A percentile compares a stretch with the other conserved stretches of the same genome.
Evolutionary conservation across 139 green algal genomes (phyloP).

Genomic region (Medakamo hakoo): DNA sequence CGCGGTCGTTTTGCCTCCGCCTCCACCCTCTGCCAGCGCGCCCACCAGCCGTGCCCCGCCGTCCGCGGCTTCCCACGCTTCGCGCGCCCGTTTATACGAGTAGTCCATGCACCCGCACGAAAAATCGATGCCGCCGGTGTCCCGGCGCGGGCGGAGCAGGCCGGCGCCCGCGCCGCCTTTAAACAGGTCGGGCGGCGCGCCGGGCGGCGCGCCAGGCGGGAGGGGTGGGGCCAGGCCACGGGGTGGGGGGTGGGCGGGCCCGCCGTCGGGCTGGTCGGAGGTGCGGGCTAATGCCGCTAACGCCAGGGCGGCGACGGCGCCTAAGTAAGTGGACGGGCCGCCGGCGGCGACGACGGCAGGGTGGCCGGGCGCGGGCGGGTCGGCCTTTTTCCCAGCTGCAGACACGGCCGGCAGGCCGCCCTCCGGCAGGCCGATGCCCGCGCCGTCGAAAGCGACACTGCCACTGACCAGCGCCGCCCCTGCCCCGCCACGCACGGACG

Average conservation of each 20-base stretch:
- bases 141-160: neutral
- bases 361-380: too few species aligned
- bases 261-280: neutral
- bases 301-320: too few species aligned
- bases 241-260: too few species aligned
- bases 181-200: neutral
- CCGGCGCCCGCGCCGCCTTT: neutral
- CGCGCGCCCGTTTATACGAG: constrained; percentile 48
- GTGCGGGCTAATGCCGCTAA: neutral
- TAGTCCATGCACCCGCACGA: constrained; percentile 69
- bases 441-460: too few species aligned
- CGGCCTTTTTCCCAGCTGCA: too few species aligned
- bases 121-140: neutral
- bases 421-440: too few species aligned
- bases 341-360: too few species aligned
- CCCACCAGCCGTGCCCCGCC: constrained; percentile 64
- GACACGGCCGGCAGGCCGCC: too few species aligned
- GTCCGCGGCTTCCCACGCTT: constrained; percentile 84
- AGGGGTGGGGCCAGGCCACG: too few species aligned
- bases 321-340: neutral
- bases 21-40: constrained; percentile 36
- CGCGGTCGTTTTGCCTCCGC: too few species aligned
- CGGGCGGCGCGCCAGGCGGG: too few species aligned
- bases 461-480: constrained; percentile 47
- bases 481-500: constrained; percentile 56